Evolutionary conservation across 305 asterid genomes (phyloP).

Genomic region (Ilex paraguariensis): DNA sequence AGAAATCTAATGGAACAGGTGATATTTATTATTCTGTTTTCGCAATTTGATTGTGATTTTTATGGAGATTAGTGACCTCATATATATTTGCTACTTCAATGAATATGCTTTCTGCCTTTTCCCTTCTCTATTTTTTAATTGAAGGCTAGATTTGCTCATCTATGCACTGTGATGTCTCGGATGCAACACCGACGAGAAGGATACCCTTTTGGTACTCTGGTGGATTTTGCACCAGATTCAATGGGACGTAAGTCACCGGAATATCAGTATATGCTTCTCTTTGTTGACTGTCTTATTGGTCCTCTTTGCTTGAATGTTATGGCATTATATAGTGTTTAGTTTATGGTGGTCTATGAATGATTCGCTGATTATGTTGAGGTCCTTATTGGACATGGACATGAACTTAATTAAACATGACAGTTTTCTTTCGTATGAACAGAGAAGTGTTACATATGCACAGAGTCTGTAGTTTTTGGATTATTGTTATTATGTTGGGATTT

Average conservation of each 20-base stretch:
- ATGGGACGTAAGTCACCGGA: slow-evolving; percentile 76
- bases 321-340: too few species aligned
- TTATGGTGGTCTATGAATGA: too few species aligned
- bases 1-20: slow-evolving; percentile 99
- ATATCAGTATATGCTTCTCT: not conserved
- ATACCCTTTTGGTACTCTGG: slow-evolving; percentile 96
- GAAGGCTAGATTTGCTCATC: slow-evolving; percentile 97
- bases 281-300: too few species aligned
- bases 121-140: slow-evolving; percentile 2
- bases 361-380: too few species aligned
- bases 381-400: too few species aligned
- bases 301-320: too few species aligned
- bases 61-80: not conserved
- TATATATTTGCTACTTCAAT: not conserved
- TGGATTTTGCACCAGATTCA: slow-evolving; percentile 90
- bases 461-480: too few species aligned
- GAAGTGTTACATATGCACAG: too few species aligned
- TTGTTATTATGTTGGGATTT: too few species aligned
- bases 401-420: too few species aligned
- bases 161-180: slow-evolving; percentile 89
- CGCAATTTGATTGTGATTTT: not conserved
- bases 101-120: not conserved
- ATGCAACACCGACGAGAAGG: slow-evolving; percentile 98
- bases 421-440: too few species aligned
- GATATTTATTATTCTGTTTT: slow-evolving; percentile 7